phyloP scores from a whole-genome alignment of 768 basidiomycete genomes.

The Pulveroboletus sp. region DNA sequence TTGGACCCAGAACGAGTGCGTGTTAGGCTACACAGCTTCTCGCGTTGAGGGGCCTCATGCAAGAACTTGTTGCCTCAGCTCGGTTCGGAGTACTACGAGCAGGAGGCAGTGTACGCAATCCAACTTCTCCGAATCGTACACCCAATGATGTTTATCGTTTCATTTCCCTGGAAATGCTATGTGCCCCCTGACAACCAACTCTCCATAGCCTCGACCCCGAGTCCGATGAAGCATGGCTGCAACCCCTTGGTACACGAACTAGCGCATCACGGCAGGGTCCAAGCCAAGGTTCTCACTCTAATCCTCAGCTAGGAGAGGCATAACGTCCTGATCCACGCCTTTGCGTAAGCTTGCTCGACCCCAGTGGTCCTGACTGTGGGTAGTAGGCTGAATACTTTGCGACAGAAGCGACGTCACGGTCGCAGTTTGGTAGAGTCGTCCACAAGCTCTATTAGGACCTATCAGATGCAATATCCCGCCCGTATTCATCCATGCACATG shows the following conservation, averaged over 20 bases:
- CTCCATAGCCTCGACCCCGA: not conserved
- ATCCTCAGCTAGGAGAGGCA: slow-evolving; percentile 65
- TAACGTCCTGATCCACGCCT: slow-evolving; percentile 63
- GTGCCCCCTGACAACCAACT: not conserved
- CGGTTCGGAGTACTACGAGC: not conserved
- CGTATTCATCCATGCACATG: slow-evolving; percentile 42
- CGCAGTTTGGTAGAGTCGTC: slow-evolving; percentile 10
- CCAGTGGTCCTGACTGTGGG: not conserved
- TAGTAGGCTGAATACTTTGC: slow-evolving; percentile 2
- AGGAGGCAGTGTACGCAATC: too few relatives aligned
- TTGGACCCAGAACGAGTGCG: too few relatives aligned
- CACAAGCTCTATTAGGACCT: slow-evolving; percentile 24
- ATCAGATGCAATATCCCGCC: slow-evolving; percentile 35
- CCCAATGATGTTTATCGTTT: too few relatives aligned
- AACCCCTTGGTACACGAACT: slow-evolving; percentile 42
- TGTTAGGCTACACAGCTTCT: too few relatives aligned
- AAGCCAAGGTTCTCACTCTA: slow-evolving; percentile 42
- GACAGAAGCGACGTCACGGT: slow-evolving; percentile 19
- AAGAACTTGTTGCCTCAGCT: not conserved
- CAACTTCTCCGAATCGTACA: not conserved
- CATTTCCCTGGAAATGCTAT: not conserved
- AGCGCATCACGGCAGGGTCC: slow-evolving; percentile 41
- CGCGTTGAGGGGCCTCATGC: too few relatives aligned
- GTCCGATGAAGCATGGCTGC: slow-evolving; percentile 29
- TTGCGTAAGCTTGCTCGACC: slow-evolving; percentile 40